Evolutionary conservation across 768 basidiomycete genomes (phyloP), one percentile per base, ranked within the genome.

Genomic region (Omphalotus guepiniiformis): DNA sequence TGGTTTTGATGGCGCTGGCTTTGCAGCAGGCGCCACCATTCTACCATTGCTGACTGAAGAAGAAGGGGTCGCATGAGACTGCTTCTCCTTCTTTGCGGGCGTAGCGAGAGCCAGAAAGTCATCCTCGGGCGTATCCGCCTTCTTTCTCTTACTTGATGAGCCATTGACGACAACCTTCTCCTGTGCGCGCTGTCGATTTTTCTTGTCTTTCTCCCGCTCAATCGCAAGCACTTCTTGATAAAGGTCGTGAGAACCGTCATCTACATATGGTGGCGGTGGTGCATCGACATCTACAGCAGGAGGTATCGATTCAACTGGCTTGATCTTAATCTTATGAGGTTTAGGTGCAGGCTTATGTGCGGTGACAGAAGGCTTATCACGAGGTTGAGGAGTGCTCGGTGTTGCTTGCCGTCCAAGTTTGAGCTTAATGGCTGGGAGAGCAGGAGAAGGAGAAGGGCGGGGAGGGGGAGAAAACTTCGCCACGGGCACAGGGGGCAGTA

Each of bases 171-270:
- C 55, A 16, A 62, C 66, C 44, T 66, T 66, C 30, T 70, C 76
- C n/a, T 58, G 58, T 39, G 66, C 67, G 28, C 76, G 73, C 22
- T 72, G 71, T 23, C 75, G 75, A 32, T 68, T 71, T 50, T 74
- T 73, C 56, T 82, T 78, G 44, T 73, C 71, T 61, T 82, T 78
- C 63, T 83, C 79, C 45, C 77, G 71, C 59, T 90, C 88, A 32
- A 89, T 85, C 6, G 88, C 88, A 45, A 89, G 75, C 16, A 91
- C 86, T 60, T 90, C 88, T 60, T 88, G 85, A 2, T 88, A 67
- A 32, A 91, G 72, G 56, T 91, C 88, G 54, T 86, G 81, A 23
- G 83, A 85, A n/a, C 85, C 87, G 63, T 89, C 87, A 54, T 89
- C 86, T 36, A 83, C 75, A 58, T 85, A 85, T 3, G 83, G 76